Conservation (phyloP, 495 filamentous ascomycete genomes). For the Aspergillus cavernicola region DNA sequence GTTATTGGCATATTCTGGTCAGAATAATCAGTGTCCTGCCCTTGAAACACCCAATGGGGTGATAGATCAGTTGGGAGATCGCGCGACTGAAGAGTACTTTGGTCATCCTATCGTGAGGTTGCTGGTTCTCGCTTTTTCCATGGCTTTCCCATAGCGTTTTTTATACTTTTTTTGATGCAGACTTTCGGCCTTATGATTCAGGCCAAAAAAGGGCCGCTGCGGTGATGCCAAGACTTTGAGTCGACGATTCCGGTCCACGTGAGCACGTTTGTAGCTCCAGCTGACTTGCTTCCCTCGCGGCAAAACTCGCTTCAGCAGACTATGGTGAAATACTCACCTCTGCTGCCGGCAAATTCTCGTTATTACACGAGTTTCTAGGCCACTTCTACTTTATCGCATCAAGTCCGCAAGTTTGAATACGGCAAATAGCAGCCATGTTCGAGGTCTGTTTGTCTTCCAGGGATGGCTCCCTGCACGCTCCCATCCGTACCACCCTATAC, state of each 20-base stretch:
- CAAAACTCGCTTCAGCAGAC: not conserved
- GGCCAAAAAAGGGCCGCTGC: too few species aligned
- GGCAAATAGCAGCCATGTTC: slow-evolving; percentile 25
- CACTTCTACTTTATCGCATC: not conserved
- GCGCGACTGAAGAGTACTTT: too few species aligned
- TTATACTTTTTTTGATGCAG: too few species aligned
- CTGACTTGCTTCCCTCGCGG: not conserved
- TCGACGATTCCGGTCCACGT: slow-evolving; percentile 29
- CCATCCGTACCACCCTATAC: slow-evolving; percentile 5
- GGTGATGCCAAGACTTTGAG: too few species aligned
- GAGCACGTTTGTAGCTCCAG: slow-evolving; percentile 13
- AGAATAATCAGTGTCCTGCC: too few species aligned
- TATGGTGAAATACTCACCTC: not conserved
- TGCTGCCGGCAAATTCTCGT: not conserved
- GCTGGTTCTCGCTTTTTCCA: too few species aligned
- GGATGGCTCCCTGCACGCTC: not conserved
- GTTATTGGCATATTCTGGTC: too few species aligned
- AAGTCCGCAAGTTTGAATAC: not conserved
- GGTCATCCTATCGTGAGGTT: too few species aligned
- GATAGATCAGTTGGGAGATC: too few species aligned
- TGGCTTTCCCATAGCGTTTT: too few species aligned
- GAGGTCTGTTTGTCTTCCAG: slow-evolving; percentile 25
- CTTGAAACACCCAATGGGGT: too few species aligned
- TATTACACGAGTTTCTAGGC: not conserved
- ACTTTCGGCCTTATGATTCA: too few species aligned